Base-by-base conservation (phyloP, 306 rosid species). In the Quillaja saponaria region DNA sequence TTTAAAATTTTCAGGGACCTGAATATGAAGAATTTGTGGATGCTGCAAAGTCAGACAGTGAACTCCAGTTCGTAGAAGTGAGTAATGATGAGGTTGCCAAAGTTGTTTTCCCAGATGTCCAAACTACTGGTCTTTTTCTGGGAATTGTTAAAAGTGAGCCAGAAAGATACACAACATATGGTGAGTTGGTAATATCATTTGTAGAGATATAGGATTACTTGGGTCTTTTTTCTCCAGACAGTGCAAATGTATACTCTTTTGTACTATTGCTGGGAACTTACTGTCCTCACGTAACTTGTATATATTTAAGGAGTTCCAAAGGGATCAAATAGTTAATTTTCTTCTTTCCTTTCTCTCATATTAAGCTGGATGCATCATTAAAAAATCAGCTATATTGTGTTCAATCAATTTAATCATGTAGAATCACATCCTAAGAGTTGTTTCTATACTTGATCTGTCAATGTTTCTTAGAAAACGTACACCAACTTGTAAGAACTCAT, bases 81-180 rank as follows among this genome's bases (percentile, higher is more conserved):
- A 83, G 55, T 55, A 61, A 72, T 73, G 42, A 77, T 2, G 86
- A 80, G 75, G 81, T 82, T 74, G 96, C 99, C 60, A 67, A 8
- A 31, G 74, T 85, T 69, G 87, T 92, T 58, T 84, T 80, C 80
- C 99, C 95, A 2, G 75, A 74, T 46, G 66, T 76, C 49, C 75
- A 62, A 72, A 28, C 71, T 63, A 50, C 87, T 63, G 69, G 35
- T 48, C 61, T 5, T 60, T 86, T 84, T 63, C 64, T 92, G 74
- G 96, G 95, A 61, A 75, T 92, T 38, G 94, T 86, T 56, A 89
- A 92, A 72, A 77, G 79, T 15, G 95, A 92, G 72, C 87, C 90
- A 0, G 99, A 92, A 80, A 89, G 82, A 84, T 84, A 78, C 80
- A 84, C 85, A 16, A 59, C 74, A 38, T 92, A 82, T 61, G 96